phyloP scores from a whole-genome alignment of 2,329 filamentous ascomycete genomes.

The Colletotrichum orbiculare region DNA sequence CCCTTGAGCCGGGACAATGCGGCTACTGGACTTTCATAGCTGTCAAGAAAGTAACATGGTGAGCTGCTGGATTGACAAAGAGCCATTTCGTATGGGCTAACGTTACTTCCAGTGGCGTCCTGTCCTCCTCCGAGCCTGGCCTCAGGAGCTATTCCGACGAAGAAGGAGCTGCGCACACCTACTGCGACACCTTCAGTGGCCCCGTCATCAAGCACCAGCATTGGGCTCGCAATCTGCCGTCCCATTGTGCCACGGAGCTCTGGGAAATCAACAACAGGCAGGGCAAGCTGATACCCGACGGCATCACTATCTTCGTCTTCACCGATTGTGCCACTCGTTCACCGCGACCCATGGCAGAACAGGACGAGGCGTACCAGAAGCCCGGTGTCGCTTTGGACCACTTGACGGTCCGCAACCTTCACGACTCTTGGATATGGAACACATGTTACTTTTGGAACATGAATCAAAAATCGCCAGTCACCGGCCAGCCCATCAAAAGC shows the following conservation, averaged over 20 bases:
- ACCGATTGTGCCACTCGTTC: slow-evolving; percentile 38
- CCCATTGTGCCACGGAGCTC: slow-evolving; percentile 19
- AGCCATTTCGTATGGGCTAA: background rate
- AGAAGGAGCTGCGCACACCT: background rate
- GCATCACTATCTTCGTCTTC: slow-evolving; percentile 37
- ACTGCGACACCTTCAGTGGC: background rate
- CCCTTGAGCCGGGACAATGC: slow-evolving; percentile 22
- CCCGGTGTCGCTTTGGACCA: slow-evolving; percentile 34
- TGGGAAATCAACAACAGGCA: slow-evolving; percentile 17
- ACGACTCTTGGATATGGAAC: slow-evolving; percentile 37
- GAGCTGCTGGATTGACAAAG: background rate
- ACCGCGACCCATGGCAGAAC: slow-evolving; percentile 34
- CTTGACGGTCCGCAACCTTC: slow-evolving; percentile 4
- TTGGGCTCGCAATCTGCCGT: slow-evolving; percentile 2
- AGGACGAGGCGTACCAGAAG: slow-evolving; percentile 35
- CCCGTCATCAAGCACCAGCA: background rate
- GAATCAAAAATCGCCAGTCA: background rate
- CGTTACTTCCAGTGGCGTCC: slow-evolving; percentile 10
- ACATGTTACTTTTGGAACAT: slow-evolving; percentile 24
- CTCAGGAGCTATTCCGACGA: background rate
- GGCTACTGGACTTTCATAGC: slow-evolving; percentile 39
- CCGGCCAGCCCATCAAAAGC: too few relatives aligned
- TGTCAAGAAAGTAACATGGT: slow-evolving; percentile 35
- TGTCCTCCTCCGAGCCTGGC: slow-evolving; percentile 22
- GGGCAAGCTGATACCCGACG: slow-evolving; percentile 20